phyloP scores from a whole-genome alignment of 768 basidiomycete species.

The Cyclocybe aegerita region DNA sequence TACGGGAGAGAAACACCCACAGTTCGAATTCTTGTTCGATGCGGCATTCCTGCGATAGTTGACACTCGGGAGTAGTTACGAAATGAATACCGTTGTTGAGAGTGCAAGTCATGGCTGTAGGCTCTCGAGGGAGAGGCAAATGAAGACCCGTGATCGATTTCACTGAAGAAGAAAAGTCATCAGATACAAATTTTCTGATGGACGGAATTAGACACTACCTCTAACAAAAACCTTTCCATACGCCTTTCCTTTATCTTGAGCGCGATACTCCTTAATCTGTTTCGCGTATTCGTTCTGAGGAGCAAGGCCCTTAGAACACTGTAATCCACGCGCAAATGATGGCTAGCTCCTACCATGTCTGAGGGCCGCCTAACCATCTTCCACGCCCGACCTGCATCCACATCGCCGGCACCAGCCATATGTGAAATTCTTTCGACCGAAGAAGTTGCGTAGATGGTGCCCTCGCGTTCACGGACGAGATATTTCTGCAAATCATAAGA shows the following conservation, averaged over 20 bases:
- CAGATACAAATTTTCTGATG: neutral
- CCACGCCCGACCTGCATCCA: conserved; percentile 85
- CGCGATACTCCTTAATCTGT: conserved; percentile 80
- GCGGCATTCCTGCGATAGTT: conserved; percentile 53
- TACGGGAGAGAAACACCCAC: conserved; percentile 40
- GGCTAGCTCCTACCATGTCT: conserved; percentile 72
- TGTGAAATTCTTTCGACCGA: conserved; percentile 77
- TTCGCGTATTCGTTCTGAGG: conserved; percentile 89
- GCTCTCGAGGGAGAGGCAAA: conserved; percentile 76
- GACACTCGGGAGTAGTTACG: conserved; percentile 83
- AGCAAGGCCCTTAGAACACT: conserved; percentile 5
- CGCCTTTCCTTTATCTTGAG: conserved; percentile 78
- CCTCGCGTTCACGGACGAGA: conserved; percentile 73
- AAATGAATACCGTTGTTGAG: conserved; percentile 97
- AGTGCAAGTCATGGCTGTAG: conserved; percentile 78
- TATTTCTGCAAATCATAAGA: conserved; percentile 57
- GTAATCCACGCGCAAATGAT: conserved; percentile 2
- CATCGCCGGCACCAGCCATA: conserved; percentile 73
- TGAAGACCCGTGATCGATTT: conserved; percentile 70
- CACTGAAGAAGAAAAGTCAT: conserved; percentile 46
- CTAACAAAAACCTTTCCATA: conserved; percentile 95
- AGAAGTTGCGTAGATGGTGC: conserved; percentile 79
- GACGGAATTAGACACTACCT: conserved; percentile 44
- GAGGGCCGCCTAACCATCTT: conserved; percentile 84
- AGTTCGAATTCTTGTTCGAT: conserved; percentile 92